Conservation (phyloP, 2,329 filamentous ascomycete species). For the Arthroderma sp. region DNA sequence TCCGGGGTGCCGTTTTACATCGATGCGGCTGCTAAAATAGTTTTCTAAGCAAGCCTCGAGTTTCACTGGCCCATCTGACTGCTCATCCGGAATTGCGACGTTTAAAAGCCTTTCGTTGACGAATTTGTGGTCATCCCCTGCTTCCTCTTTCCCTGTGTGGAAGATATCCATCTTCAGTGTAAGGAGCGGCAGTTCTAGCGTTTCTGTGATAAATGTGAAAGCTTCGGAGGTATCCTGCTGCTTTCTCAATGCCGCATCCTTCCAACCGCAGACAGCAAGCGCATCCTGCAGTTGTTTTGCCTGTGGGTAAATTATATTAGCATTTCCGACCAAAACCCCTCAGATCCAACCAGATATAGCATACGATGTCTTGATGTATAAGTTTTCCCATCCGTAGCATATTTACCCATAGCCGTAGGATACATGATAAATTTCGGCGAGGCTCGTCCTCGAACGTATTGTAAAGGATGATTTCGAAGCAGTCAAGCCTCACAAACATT, state of each 20-base stretch:
- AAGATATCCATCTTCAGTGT: constrained; percentile 91
- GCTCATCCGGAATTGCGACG: constrained; percentile 68
- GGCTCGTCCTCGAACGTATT: constrained; percentile 61
- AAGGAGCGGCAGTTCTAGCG: constrained; percentile 71
- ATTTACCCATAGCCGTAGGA: constrained; percentile 86
- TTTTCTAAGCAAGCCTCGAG: constrained; percentile 84
- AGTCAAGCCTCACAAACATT: constrained; percentile 84
- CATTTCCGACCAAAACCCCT: background rate
- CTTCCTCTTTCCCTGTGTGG: constrained; percentile 72
- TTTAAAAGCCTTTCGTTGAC: constrained; percentile 84
- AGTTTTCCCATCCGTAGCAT: constrained; percentile 73
- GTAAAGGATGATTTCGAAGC: constrained; percentile 85
- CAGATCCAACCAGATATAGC: background rate
- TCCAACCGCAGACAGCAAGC: constrained; percentile 76
- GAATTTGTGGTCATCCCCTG: constrained; percentile 83
- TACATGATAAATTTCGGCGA: constrained; percentile 58
- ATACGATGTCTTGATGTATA: constrained; percentile 71
- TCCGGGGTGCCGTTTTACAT: constrained; percentile 66
- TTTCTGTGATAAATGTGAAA: constrained; percentile 87
- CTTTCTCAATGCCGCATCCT: constrained; percentile 58
- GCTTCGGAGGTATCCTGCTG: constrained; percentile 96
- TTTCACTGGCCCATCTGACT: constrained; percentile 55
- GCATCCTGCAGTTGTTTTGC: constrained; percentile 72
- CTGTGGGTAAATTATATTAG: constrained; percentile 28
- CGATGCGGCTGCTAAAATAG: constrained; percentile 89